Base-by-base conservation (phyloP, 257 asterid genomes). In the Scutellaria minor region DNA sequence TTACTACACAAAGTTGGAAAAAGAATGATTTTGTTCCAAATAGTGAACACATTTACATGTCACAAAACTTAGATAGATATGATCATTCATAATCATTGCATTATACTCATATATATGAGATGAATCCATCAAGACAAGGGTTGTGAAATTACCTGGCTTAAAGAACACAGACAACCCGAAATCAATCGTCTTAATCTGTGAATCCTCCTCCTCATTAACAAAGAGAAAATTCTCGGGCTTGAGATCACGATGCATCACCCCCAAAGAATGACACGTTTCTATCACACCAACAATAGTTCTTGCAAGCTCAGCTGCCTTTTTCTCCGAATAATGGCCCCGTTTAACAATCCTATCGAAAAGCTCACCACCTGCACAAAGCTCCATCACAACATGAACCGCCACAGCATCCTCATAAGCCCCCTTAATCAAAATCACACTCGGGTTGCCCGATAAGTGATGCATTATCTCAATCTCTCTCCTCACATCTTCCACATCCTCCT, bases 201-300 rank as follows among this genome's bases (percentile, higher is more conserved):
- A 82, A 60, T 90, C 92, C 85, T 92, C 98, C 60, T 81, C 83
- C 72, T 77, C 84, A 39, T 83, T 69, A 5, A 85, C 84, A 70
- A 90, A 88, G 10, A 92, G 86, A 54, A 92, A 92, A 70, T 92
- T 92, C 85, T 90, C 98, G 0, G 97, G 97, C 83, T 92, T 92
- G 66, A 90, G 84, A 66, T 92, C 98, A 59, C 98, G 68, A 68
- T 92, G 97, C 95, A 92, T 85, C 46, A 90, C 98, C 12, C 98
- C 98, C 68, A 93, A 69, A 20, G 98, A 93, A 70, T 90, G 98
- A 51, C 97, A 90, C 8, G 91, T 80, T 73, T 93, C 89, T 6
- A 93, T 88, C 22, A 93, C 95, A 64, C 93, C 90, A 75, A 93
- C 85, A 2, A 93, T 90, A 12, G 87, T 80, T 78, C 95, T 88